Base-by-base conservation (phyloP, 805 yeast genomes). In the Candida vaughaniae region DNA sequence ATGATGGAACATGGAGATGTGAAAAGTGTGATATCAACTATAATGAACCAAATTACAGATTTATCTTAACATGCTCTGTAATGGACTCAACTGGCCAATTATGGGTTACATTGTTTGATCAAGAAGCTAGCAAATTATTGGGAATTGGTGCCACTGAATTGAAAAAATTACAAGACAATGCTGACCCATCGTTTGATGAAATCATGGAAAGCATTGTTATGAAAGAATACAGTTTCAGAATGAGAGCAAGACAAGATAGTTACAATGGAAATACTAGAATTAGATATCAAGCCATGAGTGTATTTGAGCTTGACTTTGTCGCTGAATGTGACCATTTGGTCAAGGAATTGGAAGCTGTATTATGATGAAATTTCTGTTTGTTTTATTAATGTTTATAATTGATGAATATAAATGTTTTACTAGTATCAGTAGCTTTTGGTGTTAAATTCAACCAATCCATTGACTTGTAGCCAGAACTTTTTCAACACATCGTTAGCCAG, bases 81-180 rank as follows among this genome's bases (percentile, higher is more conserved):
- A 72, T 80, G 52, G 99, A 93, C 60, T 69, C 71, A 48, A 75
- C 95, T 4, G 95, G 90, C 15, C 89, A 85, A 58, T 57, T 89
- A 42, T 89, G 96, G 95, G 65, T 86, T 22, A 83, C 95, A 1
- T 67, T 85, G 41, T 93, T 93, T 55, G 95, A 93, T 58, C 91
- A 84, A 12, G 85, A 82, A 45, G 98, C 95, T 1, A 70, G 69
- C 29, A 69, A 71, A 45, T 60, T 93, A 29, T 64, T 91, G 37
- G 86, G 82, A 1, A 70, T 77, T 19, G 64, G 71, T 35, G 80
- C 91, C 0, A 85, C 87, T 12, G 85, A 79, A 29, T 61, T 89
- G 42, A 63, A 68, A 32, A 62, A 61, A 39, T 46, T 77, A 46
- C 47, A 45, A 31, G 70, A 75, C 28, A 52, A 53, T 9, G 75